Base-by-base conservation (phyloP, 2,329 filamentous ascomycete genomes). In the Aspergillus thermomutatus region DNA sequence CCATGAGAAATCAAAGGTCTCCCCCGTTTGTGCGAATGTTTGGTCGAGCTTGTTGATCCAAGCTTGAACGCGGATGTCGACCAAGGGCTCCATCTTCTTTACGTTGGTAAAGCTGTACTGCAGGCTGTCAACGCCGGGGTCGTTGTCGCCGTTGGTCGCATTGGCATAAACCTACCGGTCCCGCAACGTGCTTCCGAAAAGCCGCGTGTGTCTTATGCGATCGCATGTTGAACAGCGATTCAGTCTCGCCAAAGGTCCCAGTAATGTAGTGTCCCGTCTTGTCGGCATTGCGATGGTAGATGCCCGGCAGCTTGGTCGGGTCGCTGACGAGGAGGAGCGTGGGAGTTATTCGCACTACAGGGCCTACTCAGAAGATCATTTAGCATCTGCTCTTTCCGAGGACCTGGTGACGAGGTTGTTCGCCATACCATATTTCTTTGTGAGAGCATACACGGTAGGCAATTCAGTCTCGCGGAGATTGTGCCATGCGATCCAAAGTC, bases 261-360 rank as follows among this genome's bases (percentile, higher is more conserved):
- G 82, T 81, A 56, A 85, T 82, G 65, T 86, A 86, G 67, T 84
- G 80, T 50, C 82, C 76, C 1, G 80, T 81, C 65, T 86, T 87
- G 69, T 83, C 76, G 4, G 79, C 82, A 59, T 81, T 74, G 23
- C 82, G 79, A 52, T 77, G 75, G 69, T 86, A 87, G 26, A 87
- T 79, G 14, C 78, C 75, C 0, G 83, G 83, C 2, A 86, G 74
- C 64, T 82, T 80, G 1, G 75, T 79, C 0, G 83, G 77, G 62
- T 83, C 81, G 64, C 70, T 79, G 54, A 84, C 79, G 4, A 83
- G 71, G 21, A 85, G 75, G 62, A 84, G 72, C 0, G 80, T 82
- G 0, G 81, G 82, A 4, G 79, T 80, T 56, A 84, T 77, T 21
- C 81, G 77, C 43, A 85, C 72, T 17, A 83, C 78, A 0, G 80